These are phyloP conservation scores for Fusarium sp. DNA, from an alignment of 2,329 filamentous ascomycete genomes.

Conservation along the genomic window DNA sequence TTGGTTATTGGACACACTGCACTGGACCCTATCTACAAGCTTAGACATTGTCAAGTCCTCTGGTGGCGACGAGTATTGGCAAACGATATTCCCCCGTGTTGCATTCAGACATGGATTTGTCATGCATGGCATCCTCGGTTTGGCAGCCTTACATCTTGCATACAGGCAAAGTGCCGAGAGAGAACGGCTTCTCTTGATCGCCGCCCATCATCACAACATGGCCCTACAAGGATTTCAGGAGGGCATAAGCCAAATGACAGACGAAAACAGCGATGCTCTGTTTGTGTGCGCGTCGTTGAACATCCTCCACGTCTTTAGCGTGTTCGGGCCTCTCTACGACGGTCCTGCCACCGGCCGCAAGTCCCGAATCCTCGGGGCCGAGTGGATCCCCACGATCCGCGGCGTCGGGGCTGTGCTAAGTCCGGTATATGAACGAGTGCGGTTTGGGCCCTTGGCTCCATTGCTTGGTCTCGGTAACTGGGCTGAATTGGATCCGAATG, in stretches of 20 bases:
- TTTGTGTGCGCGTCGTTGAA: background rate
- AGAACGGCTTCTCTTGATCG: background rate
- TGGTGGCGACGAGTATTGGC: background rate
- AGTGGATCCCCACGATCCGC: background rate
- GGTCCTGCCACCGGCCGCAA: background rate
- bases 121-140: background rate
- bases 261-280: background rate
- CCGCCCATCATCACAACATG: background rate
- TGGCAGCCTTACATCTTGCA: background rate
- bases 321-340: background rate
- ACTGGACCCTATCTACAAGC: background rate
- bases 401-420: background rate
- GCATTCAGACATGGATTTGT: background rate
- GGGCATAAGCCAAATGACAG: background rate
- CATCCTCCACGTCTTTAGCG: background rate
- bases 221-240: background rate
- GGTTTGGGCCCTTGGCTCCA: background rate
- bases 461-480: background rate
- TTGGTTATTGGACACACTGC: too few species aligned
- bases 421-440: background rate
- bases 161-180: background rate
- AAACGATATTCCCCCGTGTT: background rate
- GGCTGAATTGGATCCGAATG: background rate
- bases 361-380: background rate
- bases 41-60: background rate